Percentiles rank a stretch among this genome's conserved stretches.
Evolutionary conservation across 2,329 filamentous ascomycete genomes (phyloP).

Genomic region (Trichoderma koningiopsis): DNA sequence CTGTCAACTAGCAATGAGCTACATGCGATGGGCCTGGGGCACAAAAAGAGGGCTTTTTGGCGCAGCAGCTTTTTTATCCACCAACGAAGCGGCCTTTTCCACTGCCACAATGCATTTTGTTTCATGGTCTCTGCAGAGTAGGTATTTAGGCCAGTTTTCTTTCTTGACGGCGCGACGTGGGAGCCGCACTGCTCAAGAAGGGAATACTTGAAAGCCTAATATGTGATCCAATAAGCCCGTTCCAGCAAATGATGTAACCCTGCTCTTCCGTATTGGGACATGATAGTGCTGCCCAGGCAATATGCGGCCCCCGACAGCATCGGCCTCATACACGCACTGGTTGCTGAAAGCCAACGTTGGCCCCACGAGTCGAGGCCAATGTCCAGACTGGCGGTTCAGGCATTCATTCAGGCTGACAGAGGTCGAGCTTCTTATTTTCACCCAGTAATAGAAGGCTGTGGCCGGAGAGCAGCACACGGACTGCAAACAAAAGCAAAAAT

Average conservation of each 20-base stretch:
- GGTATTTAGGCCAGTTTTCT: background rate
- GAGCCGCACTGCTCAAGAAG: background rate
- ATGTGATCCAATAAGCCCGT: background rate
- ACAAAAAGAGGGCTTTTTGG: slow-evolving; percentile 8
- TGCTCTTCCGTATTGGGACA: slow-evolving; percentile 12
- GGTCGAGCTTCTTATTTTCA: background rate
- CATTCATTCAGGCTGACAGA: background rate
- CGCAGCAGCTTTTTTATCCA: slow-evolving; percentile 8
- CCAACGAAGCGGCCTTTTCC: background rate
- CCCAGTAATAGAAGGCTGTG: background rate
- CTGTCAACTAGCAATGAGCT: background rate
- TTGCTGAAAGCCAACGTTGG: background rate
- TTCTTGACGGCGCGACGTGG: background rate
- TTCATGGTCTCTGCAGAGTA: background rate
- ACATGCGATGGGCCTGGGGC: background rate
- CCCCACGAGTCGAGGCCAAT: background rate
- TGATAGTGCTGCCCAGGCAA: background rate
- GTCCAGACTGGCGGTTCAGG: background rate
- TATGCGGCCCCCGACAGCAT: background rate
- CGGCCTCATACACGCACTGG: background rate
- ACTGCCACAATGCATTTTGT: slow-evolving; percentile 15
- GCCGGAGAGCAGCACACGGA: background rate
- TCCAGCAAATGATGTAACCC: slow-evolving; percentile 12
- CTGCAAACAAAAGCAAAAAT: slow-evolving; percentile 4
- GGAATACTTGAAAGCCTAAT: background rate